Percentiles rank a stretch among this genome's conserved stretches.
Evolutionary conservation across 345 rosid genomes (phyloP).

Genomic region (Streptanthus diversifolius): DNA sequence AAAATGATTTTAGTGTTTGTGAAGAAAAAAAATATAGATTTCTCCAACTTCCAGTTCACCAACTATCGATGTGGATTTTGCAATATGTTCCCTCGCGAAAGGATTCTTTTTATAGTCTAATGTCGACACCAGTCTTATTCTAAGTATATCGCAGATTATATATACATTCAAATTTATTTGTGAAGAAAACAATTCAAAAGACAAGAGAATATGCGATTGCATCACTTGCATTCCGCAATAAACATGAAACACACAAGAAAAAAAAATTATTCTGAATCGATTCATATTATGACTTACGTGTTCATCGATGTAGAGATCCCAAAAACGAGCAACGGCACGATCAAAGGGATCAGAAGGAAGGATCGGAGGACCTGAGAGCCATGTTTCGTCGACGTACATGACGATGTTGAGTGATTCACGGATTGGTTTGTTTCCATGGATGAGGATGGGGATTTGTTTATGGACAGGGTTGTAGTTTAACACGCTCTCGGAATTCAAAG

Average conservation of each 20-base stretch:
- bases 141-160: not conserved
- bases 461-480: slow-evolving; percentile 36
- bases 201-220: not conserved
- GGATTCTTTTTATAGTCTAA: too few species aligned
- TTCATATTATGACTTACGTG: slow-evolving; percentile 39
- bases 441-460: slow-evolving; percentile 39
- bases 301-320: slow-evolving; percentile 36
- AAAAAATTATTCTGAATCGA: not conserved
- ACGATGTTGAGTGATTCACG: slow-evolving; percentile 37
- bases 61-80: too few species aligned
- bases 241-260: not conserved
- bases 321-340: slow-evolving; percentile 37
- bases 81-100: too few species aligned
- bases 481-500: slow-evolving; percentile 29
- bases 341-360: slow-evolving; percentile 35
- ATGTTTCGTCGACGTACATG: slow-evolving; percentile 34
- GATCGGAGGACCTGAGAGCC: slow-evolving; percentile 35
- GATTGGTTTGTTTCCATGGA: slow-evolving; percentile 39
- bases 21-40: too few species aligned
- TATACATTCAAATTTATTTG: not conserved
- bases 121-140: too few species aligned
- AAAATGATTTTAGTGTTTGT: too few species aligned
- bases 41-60: too few species aligned
- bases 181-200: not conserved
- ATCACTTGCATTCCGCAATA: not conserved